A percentile compares a stretch with the other conserved stretches of the same genome.
Conservation (phyloP, 495 filamentous ascomycete species). For the Penicillium odoratum region DNA sequence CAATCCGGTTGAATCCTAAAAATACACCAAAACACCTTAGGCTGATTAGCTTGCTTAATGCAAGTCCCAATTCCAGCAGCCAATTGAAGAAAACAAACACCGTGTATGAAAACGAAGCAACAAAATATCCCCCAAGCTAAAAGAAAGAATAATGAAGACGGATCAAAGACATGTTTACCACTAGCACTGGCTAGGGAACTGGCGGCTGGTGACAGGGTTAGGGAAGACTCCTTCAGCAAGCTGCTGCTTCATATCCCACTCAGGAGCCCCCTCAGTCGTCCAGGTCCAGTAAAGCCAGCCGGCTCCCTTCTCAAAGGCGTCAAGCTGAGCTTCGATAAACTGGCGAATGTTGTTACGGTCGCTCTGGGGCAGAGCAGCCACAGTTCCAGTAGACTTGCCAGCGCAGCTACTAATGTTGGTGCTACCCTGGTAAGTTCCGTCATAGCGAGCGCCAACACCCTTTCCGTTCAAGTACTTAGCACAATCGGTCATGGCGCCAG, state of each 20-base stretch:
- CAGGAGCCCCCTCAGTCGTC: conserved; percentile 83
- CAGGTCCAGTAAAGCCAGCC: conserved; percentile 86
- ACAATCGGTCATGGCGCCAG: conserved; percentile 71
- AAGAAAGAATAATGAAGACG: not conserved
- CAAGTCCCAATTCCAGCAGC: conserved; percentile 8
- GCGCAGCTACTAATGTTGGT: conserved; percentile 57
- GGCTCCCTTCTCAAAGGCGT: conserved; percentile 65
- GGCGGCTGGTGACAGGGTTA: conserved; percentile 52
- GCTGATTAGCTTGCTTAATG: conserved; percentile 5
- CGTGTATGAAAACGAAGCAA: not conserved
- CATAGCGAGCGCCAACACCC: conserved; percentile 67
- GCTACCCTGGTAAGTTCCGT: conserved; percentile 56
- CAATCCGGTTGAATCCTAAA: not conserved
- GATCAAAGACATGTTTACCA: conserved; percentile 4
- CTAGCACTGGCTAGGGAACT: conserved; percentile 49
- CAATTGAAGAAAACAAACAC: conserved; percentile 2
- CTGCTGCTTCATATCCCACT: conserved; percentile 80
- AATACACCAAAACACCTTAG: conserved; percentile 3
- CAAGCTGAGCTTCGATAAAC: conserved; percentile 72
- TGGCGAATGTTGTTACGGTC: conserved; percentile 59
- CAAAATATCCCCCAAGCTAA: not conserved
- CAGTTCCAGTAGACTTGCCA: conserved; percentile 57
- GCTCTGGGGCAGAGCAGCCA: conserved; percentile 46
- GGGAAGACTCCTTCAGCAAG: conserved; percentile 62
- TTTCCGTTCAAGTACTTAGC: conserved; percentile 71